Conservation (phyloP, 352 stramenopile genomes). For the Plasmopara viticola region DNA sequence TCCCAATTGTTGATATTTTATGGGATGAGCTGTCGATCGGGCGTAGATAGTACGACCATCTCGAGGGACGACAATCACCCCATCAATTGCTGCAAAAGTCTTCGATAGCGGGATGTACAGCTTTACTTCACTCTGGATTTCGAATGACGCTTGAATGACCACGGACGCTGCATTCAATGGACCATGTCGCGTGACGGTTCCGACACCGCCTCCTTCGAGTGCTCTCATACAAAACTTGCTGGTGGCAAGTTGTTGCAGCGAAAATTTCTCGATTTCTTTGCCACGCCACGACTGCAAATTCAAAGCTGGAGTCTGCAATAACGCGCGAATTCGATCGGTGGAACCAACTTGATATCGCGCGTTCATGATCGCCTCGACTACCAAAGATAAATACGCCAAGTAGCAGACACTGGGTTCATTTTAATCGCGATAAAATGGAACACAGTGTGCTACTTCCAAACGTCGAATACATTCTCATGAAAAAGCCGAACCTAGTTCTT, state of each 20-base stretch:
- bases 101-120: conserved; percentile 15
- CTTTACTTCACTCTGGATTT: conserved; percentile 20
- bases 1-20: too few relatives aligned
- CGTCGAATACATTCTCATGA: neutral
- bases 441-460: neutral
- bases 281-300: conserved; percentile 12
- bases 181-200: neutral
- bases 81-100: neutral
- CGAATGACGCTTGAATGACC: conserved; percentile 19
- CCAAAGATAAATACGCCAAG: conserved; percentile 10
- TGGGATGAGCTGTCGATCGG: too few relatives aligned
- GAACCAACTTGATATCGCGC: conserved; percentile 4
- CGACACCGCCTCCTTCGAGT: conserved; percentile 4
- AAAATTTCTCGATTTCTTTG: conserved; percentile 7
- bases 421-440: neutral
- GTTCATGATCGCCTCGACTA: conserved; percentile 5
- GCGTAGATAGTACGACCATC: too few relatives aligned
- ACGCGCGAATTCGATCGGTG: conserved; percentile 1
- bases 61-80: too few relatives aligned
- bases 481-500: too few relatives aligned
- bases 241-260: conserved; percentile 12
- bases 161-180: conserved; percentile 1
- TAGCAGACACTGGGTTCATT: conserved; percentile 3
- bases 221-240: conserved; percentile 9
- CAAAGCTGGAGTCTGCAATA: conserved; percentile 8